Evolutionary conservation across 73 alveolate species (phyloP).

Genomic region (Paramecium caudatum): DNA sequence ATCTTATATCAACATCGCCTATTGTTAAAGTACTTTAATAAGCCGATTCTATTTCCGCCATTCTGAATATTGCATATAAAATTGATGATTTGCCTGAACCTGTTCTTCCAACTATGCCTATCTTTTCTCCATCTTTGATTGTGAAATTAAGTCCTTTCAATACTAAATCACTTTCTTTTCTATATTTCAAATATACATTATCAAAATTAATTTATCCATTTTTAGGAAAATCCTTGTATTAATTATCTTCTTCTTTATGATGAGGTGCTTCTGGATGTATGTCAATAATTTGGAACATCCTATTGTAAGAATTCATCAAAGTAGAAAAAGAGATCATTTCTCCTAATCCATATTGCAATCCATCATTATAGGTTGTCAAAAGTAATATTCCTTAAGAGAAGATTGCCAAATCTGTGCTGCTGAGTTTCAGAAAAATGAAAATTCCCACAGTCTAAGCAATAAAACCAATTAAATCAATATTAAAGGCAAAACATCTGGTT

Average conservation of each 20-base stretch:
- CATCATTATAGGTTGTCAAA: constrained; percentile 40
- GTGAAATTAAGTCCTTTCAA: constrained; percentile 58
- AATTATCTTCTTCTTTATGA: background rate
- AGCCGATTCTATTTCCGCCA: constrained; percentile 80
- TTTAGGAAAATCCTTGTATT: constrained; percentile 8
- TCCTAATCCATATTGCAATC: constrained; percentile 45
- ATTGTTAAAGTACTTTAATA: constrained; percentile 77
- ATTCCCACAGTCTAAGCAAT: constrained; percentile 16
- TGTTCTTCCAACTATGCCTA: constrained; percentile 80
- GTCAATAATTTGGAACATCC: constrained; percentile 51
- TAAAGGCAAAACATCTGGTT: constrained; percentile 12
- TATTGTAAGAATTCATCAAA: constrained; percentile 34
- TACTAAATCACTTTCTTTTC: constrained; percentile 60
- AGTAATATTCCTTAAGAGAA: constrained; percentile 13
- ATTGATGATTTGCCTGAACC: constrained; percentile 82
- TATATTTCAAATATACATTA: constrained; percentile 56
- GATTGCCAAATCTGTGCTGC: background rate
- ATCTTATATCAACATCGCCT: constrained; percentile 79
- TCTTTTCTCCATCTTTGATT: constrained; percentile 59
- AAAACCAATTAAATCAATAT: constrained; percentile 51
- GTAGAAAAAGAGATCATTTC: constrained; percentile 49
- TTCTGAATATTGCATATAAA: constrained; percentile 78
- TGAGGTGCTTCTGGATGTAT: constrained; percentile 45
- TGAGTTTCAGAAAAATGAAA: background rate
- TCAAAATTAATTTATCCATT: constrained; percentile 64